These are phyloP conservation scores for Vitis hybrid DNA, from an alignment of 177 flowering plant genomes.

Conservation along the genomic window DNA sequence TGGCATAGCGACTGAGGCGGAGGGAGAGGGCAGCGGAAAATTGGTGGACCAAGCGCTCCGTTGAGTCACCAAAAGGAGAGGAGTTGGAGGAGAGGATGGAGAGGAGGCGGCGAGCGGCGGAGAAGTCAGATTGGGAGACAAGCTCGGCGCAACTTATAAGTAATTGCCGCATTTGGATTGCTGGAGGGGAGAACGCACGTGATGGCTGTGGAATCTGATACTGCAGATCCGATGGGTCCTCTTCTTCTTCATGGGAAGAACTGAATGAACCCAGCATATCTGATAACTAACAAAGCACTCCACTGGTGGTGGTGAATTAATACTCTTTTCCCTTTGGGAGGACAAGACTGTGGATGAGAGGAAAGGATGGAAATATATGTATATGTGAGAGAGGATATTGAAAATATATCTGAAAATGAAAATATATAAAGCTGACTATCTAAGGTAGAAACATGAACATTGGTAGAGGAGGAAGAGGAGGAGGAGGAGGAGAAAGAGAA, in stretches of 20 bases:
- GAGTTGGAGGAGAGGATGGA: conserved; percentile 54
- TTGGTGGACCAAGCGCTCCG: conserved; percentile 62
- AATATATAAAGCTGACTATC: background rate
- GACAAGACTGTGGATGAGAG: background rate
- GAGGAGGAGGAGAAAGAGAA: background rate
- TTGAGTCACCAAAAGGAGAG: conserved; percentile 77
- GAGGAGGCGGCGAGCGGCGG: conserved; percentile 61
- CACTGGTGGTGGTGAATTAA: background rate
- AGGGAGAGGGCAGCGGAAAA: conserved; percentile 63
- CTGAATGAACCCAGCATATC: conserved; percentile 13
- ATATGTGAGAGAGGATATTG: background rate
- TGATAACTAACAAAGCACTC: too few species aligned
- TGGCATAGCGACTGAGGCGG: conserved; percentile 38
- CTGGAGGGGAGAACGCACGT: conserved; percentile 18
- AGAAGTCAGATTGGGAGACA: conserved; percentile 55
- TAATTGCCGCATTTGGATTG: conserved; percentile 56
- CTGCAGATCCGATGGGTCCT: conserved; percentile 11
- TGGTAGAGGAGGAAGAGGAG: background rate
- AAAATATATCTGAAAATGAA: too few species aligned
- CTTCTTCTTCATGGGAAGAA: conserved; percentile 18
- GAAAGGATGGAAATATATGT: background rate
- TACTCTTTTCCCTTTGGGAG: background rate
- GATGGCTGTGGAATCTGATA: conserved; percentile 12
- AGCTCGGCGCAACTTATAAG: conserved; percentile 72
- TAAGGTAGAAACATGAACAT: background rate